Percentiles rank a stretch among this genome's conserved stretches.
phyloP scores from a whole-genome alignment of 257 asterid genomes.

The Euphrasia confusa region DNA sequence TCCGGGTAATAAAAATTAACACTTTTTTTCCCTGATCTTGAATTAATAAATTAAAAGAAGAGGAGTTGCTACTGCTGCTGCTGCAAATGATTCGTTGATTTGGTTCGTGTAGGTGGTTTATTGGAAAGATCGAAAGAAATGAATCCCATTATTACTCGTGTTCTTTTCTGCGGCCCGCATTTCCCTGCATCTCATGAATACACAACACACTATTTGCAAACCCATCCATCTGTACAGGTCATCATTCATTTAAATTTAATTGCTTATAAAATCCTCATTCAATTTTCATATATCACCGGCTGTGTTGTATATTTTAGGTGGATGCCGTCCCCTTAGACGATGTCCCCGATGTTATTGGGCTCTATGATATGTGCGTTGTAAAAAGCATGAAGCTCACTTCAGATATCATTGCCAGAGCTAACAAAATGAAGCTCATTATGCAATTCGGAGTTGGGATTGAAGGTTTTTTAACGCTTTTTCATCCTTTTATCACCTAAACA shows the following conservation, averaged over 20 bases:
- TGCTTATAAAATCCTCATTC: not conserved
- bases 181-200: conserved; percentile 76
- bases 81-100: too few species aligned
- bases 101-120: conserved; percentile 1
- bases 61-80: too few species aligned
- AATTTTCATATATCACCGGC: not conserved
- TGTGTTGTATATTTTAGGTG: conserved; percentile 41
- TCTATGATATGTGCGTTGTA: conserved; percentile 73
- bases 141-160: conserved; percentile 39
- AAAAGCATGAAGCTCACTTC: conserved; percentile 58
- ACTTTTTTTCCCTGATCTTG: too few species aligned
- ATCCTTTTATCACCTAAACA: not conserved
- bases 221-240: conserved; percentile 53
- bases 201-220: conserved; percentile 68
- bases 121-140: conserved; percentile 32
- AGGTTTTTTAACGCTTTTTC: conserved; percentile 34
- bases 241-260: conserved; percentile 22
- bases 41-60: too few species aligned
- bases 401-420: conserved; percentile 70
- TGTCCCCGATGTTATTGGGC: conserved; percentile 58
- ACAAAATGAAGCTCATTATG: conserved; percentile 83
- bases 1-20: conserved; percentile 9
- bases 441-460: conserved; percentile 97
- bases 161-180: conserved; percentile 79
- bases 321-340: conserved; percentile 63